Percentiles rank a stretch among this genome's conserved stretches.
phyloP scores from a whole-genome alignment of 2,329 filamentous ascomycete genomes.

The Cercospora beticola region DNA sequence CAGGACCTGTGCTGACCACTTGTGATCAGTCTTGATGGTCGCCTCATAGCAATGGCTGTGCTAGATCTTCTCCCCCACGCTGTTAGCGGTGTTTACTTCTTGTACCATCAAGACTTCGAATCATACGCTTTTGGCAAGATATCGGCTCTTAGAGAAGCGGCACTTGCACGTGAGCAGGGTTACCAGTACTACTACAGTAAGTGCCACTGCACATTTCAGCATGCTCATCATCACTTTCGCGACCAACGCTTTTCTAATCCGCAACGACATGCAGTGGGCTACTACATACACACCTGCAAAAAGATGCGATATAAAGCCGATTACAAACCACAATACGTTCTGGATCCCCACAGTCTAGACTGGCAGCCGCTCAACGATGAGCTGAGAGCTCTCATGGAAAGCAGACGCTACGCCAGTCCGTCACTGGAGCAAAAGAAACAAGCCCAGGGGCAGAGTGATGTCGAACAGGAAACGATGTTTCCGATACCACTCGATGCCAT shows the following conservation, averaged over 20 bases:
- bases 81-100: slow-evolving; percentile 79
- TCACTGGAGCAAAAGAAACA: slow-evolving; percentile 36
- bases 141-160: slow-evolving; percentile 70
- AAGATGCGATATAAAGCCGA: slow-evolving; percentile 88
- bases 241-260: no score
- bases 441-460: neutral
- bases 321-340: slow-evolving; percentile 70
- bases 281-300: slow-evolving; percentile 73
- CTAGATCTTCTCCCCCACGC: slow-evolving; percentile 73
- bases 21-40: slow-evolving; percentile 63
- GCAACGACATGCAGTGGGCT: slow-evolving; percentile 45
- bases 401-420: slow-evolving; percentile 55
- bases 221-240: neutral
- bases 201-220: neutral
- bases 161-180: slow-evolving; percentile 65
- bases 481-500: slow-evolving; percentile 31
- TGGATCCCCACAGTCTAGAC: slow-evolving; percentile 58
- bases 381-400: slow-evolving; percentile 48
- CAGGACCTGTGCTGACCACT: neutral
- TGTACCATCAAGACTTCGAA: slow-evolving; percentile 75
- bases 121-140: slow-evolving; percentile 71
- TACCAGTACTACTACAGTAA: slow-evolving; percentile 70
- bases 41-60: slow-evolving; percentile 72
- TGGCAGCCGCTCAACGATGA: slow-evolving; percentile 38
- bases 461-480: slow-evolving; percentile 19